Evolutionary conservation across 805 yeast species (phyloP), one percentile per base, ranked within the genome.

Genomic region (Nakazawaea wickerhamii): DNA sequence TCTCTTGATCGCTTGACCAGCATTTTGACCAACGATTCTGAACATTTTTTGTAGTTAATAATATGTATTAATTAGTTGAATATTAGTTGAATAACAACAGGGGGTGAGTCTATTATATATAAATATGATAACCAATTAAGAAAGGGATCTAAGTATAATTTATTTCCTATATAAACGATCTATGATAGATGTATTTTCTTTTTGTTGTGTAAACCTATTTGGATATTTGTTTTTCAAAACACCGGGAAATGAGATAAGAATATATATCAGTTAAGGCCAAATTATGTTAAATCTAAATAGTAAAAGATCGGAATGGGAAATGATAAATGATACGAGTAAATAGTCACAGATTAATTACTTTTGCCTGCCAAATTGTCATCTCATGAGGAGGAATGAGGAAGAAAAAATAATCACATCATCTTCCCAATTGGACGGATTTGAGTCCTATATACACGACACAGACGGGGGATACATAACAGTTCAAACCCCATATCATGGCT

Each of bases 1-100:
- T 23, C 46, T 38, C 43, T 43, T 43, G 20, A 43, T 22, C 8
- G 46, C 46, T 14, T 38, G 42, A 4, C 46, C 46, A 4, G 46
- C 41, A 30, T 43, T 43, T 11, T 36, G 18, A 17, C 46, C 46
- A 35, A 43, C 39, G 10, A 43, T 25, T 38, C 46, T 38, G 19
- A 43, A 43, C 46, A 43, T 43, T 13, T 25, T 36, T 8, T n/a
- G 7, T 11, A 13, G 30, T 6, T 8, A 9, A 13, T n/a, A 36
- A 8, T 3, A 14, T 6, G 20, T 28, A 28, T 28, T 14, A 6
- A 17, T 8, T 17, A 15, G 2, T 14, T 35, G 38, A 35, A 35
- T 35, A 35, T 35, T 35, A 35, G 6, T 23, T 13, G 31, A 28
- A 28, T 28, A 15, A 13, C 27, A 25, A 25, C 27, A 13, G 13